Conservation (phyloP, 495 filamentous ascomycete species). For the Daldinia decipiens region DNA sequence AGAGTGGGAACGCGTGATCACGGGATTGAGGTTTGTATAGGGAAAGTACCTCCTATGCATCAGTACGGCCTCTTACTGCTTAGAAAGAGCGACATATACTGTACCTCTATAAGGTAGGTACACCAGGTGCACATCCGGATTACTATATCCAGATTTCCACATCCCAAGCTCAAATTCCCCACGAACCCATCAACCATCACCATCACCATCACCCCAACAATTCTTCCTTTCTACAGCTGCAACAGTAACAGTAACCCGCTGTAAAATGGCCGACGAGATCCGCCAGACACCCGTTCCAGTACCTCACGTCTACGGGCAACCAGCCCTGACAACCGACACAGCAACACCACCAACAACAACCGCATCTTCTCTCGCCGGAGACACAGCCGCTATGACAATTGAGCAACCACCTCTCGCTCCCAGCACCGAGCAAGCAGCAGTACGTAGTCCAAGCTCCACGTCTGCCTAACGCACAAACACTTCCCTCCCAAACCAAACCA, state of each 20-base stretch:
- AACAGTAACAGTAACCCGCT: background rate
- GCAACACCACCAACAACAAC: background rate
- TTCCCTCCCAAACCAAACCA: slow-evolving; percentile 3
- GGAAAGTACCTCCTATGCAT: background rate
- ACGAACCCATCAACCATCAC: slow-evolving; percentile 1
- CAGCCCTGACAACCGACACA: slow-evolving; percentile 18
- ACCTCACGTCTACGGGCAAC: slow-evolving; percentile 43
- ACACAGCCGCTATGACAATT: slow-evolving; percentile 9
- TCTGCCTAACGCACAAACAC: background rate
- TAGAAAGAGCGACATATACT: background rate
- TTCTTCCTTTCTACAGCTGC: background rate
- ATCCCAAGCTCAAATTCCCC: slow-evolving; percentile 2
- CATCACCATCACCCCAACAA: background rate
- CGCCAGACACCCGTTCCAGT: slow-evolving; percentile 43
- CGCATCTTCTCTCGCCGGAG: too few relatives aligned
- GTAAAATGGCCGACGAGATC: slow-evolving; percentile 42
- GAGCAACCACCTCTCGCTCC: slow-evolving; percentile 18
- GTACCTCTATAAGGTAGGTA: slow-evolving; percentile 5
- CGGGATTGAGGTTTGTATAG: slow-evolving; percentile 15
- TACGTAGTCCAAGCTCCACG: slow-evolving; percentile 19
- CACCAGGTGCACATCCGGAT: background rate
- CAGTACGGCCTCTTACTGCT: background rate
- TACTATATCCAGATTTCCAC: background rate
- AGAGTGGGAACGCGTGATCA: slow-evolving; percentile 42
- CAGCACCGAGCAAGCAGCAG: slow-evolving; percentile 38